These are phyloP conservation scores for Leishmania arabica DNA, from an alignment of 208 protist genomes.

Conservation along the genomic window DNA sequence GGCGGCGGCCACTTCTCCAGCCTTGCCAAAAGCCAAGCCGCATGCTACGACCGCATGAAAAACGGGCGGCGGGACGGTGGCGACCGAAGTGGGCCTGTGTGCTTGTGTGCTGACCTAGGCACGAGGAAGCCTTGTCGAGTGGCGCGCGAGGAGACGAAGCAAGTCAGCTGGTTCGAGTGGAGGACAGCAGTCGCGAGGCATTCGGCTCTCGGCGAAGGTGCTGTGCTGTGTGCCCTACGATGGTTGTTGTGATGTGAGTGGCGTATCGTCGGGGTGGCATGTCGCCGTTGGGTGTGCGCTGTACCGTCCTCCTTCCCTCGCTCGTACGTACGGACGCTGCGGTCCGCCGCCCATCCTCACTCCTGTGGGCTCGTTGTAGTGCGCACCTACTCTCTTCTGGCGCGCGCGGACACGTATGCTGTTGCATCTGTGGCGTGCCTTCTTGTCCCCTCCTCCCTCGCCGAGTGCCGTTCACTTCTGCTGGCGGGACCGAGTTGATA, in stretches of 20 bases:
- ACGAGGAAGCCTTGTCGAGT: not conserved
- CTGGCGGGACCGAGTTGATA: too few relatives aligned
- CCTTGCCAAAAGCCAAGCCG: not conserved
- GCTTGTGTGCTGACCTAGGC: not conserved
- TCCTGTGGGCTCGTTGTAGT: not conserved
- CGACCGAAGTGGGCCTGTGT: not conserved
- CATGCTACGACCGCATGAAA: not conserved
- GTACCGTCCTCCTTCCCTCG: not conserved
- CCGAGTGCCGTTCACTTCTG: not conserved
- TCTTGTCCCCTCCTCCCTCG: not conserved
- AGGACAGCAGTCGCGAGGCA: not conserved
- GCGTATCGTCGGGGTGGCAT: not conserved
- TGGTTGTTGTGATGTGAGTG: not conserved
- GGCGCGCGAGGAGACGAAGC: not conserved
- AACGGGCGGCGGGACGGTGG: too few relatives aligned
- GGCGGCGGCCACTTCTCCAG: not conserved
- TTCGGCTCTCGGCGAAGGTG: not conserved
- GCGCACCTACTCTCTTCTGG: not conserved
- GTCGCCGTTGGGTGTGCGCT: not conserved
- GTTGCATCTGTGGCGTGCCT: not conserved
- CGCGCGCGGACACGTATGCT: not conserved
- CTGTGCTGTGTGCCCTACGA: not conserved
- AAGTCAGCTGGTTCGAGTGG: not conserved
- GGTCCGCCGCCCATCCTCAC: not conserved
- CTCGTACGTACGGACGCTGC: not conserved